phyloP scores from a whole-genome alignment of 2,329 filamentous ascomycete genomes.

The Arthroderma uncinatum region DNA sequence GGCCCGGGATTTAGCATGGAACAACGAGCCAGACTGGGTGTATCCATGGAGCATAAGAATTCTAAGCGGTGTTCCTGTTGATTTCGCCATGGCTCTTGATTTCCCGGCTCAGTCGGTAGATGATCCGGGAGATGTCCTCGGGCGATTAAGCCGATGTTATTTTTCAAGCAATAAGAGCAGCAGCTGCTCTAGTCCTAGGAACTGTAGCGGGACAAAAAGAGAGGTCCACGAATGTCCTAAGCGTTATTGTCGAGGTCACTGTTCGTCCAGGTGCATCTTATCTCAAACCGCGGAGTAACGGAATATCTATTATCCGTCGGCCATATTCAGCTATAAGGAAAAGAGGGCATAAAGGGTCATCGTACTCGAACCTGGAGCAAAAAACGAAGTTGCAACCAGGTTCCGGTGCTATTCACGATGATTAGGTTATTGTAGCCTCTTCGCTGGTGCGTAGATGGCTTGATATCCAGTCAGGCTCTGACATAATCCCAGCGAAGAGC shows the following conservation, averaged over 20 bases:
- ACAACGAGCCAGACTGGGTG: conserved; percentile 78
- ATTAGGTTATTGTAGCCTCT: not conserved
- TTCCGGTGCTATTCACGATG: not conserved
- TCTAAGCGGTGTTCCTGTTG: conserved; percentile 35
- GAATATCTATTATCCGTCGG: too few relatives aligned
- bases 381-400: not conserved
- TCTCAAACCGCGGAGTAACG: too few relatives aligned
- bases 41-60: conserved; percentile 77
- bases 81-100: conserved; percentile 7
- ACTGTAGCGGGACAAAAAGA: not conserved
- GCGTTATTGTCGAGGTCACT: too few relatives aligned
- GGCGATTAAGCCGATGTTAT: not conserved
- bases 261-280: too few relatives aligned
- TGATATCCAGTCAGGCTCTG: too few relatives aligned
- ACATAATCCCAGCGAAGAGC: too few relatives aligned
- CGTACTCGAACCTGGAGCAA: not conserved
- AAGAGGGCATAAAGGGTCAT: too few relatives aligned
- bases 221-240: too few relatives aligned
- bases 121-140: not conserved
- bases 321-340: too few relatives aligned
- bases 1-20: conserved; percentile 79
- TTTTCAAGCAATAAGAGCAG: not conserved
- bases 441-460: not conserved
- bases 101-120: not conserved
- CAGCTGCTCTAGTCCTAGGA: not conserved